Percentiles rank a stretch among this genome's conserved stretches.
Evolutionary conservation across 2,329 filamentous ascomycete genomes (phyloP).

Genomic region (Fusarium oxysporum): DNA sequence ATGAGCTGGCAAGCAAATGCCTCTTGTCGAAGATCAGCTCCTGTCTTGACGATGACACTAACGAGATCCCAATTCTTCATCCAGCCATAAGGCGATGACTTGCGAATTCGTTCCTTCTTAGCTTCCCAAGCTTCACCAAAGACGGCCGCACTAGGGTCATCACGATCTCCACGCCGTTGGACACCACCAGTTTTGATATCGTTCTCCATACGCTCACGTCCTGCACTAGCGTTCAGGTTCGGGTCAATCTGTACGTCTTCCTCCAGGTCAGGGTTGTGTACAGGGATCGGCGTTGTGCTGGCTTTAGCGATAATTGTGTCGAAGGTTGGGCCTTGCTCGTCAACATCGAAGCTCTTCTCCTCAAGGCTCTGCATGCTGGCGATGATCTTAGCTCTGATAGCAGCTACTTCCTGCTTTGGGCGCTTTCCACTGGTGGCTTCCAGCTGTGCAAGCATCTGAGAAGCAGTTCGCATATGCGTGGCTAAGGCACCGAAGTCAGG

Average conservation of each 20-base stretch:
- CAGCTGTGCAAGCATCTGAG: slow-evolving; percentile 87
- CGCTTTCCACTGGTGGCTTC: slow-evolving; percentile 84
- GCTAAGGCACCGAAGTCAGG: slow-evolving; percentile 85
- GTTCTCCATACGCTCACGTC: slow-evolving; percentile 88
- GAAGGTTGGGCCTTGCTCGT: slow-evolving; percentile 80
- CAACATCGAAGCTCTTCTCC: slow-evolving; percentile 83
- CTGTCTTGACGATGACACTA: slow-evolving; percentile 89
- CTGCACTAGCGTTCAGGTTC: slow-evolving; percentile 75
- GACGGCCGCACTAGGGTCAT: slow-evolving; percentile 86
- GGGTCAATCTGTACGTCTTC: slow-evolving; percentile 64
- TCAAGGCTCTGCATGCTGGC: slow-evolving; percentile 90
- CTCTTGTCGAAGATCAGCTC: slow-evolving; percentile 84
- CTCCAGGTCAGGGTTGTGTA: slow-evolving; percentile 63
- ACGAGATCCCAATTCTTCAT: slow-evolving; percentile 92
- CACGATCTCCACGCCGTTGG: slow-evolving; percentile 82
- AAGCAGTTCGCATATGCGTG: slow-evolving; percentile 88
- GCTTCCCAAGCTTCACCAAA: slow-evolving; percentile 89
- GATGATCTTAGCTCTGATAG: slow-evolving; percentile 87
- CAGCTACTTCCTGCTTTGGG: slow-evolving; percentile 82
- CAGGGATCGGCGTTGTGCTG: slow-evolving; percentile 59
- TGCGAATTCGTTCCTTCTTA: slow-evolving; percentile 85
- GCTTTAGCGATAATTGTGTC: slow-evolving; percentile 84
- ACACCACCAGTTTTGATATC: slow-evolving; percentile 88
- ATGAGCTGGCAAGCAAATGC: slow-evolving; percentile 90
- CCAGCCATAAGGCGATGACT: slow-evolving; percentile 86